Conservation (phyloP, 2,329 filamentous ascomycete genomes). For the Camptophora hylomeconis region DNA sequence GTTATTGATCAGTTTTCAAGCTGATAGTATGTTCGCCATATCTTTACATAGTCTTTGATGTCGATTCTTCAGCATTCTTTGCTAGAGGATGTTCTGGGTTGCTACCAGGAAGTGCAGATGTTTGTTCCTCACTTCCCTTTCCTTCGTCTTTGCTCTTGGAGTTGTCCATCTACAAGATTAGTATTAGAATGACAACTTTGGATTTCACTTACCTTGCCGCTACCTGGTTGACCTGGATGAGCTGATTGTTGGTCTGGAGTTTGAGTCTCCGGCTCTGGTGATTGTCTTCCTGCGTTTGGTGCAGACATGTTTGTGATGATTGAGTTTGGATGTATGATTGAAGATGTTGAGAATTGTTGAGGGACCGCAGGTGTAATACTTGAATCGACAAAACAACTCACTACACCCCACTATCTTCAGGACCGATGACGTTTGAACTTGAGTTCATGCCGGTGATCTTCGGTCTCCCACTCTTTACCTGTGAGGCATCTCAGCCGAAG, state of each 20-base stretch:
- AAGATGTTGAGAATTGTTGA: no score
- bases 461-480: no score
- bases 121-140: conserved; percentile 16
- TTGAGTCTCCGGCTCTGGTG: conserved; percentile 60
- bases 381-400: no score
- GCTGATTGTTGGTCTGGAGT: conserved; percentile 50
- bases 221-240: conserved; percentile 40
- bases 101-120: conserved; percentile 20
- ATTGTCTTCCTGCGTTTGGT: conserved; percentile 56
- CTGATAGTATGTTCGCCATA: no score
- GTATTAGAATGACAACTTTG: conserved; percentile 1
- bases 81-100: conserved; percentile 30
- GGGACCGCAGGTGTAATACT: no score
- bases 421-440: no score
- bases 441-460: no score
- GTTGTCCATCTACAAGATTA: conserved; percentile 17
- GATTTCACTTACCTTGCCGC: conserved; percentile 12
- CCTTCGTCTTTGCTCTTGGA: conserved; percentile 17
- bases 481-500: no score
- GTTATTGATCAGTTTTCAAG: no score
- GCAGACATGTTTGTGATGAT: conserved; percentile 46
- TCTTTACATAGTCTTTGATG: conserved; percentile 18
- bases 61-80: conserved; percentile 21
- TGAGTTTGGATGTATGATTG: conserved; percentile 1
- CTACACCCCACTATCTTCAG: no score